Percentiles rank a stretch among this genome's conserved stretches.
These are phyloP conservation scores for Acrodontium crateriforme DNA, from an alignment of 2,329 filamentous ascomycete species.

Conservation along the genomic window DNA sequence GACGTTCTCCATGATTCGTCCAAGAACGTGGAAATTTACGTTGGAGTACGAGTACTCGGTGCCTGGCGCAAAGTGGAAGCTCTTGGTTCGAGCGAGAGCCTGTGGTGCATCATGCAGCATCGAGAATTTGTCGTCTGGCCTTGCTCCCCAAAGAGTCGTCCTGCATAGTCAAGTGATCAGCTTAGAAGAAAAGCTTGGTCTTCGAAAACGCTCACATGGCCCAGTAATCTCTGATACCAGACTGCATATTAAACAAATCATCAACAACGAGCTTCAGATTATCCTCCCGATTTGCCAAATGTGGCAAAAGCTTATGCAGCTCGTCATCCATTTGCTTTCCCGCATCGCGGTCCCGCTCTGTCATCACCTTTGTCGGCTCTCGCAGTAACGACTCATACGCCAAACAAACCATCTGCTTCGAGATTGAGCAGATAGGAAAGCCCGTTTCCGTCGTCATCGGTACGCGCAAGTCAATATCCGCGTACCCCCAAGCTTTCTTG, in stretches of 20 bases:
- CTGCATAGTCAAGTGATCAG: slow-evolving; percentile 1
- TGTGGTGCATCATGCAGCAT: slow-evolving; percentile 20
- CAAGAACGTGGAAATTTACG: slow-evolving; percentile 30
- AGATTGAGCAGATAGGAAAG: slow-evolving; percentile 35
- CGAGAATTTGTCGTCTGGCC: slow-evolving; percentile 28
- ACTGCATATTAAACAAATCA: slow-evolving; percentile 29
- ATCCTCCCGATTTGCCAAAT: no score
- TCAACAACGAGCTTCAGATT: slow-evolving; percentile 22
- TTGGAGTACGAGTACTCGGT: slow-evolving; percentile 33
- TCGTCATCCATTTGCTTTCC: slow-evolving; percentile 12
- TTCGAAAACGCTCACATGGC: no score
- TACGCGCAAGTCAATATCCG: slow-evolving; percentile 26
- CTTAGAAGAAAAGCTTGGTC: no score
- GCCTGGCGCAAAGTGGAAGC: slow-evolving; percentile 31
- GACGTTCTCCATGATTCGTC: slow-evolving; percentile 25
- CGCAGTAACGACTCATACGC: slow-evolving; percentile 23
- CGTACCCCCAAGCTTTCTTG: slow-evolving; percentile 30
- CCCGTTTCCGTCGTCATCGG: slow-evolving; percentile 24
- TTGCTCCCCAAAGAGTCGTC: slow-evolving; percentile 30
- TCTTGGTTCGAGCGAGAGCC: slow-evolving; percentile 17
- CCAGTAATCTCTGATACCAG: slow-evolving; percentile 34
- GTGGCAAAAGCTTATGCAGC: slow-evolving; percentile 20
- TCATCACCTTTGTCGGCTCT: slow-evolving; percentile 20
- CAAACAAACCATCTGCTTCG: slow-evolving; percentile 32
- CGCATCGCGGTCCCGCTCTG: slow-evolving; percentile 4